A percentile compares a stretch with the other conserved stretches of the same genome.
These are phyloP conservation scores for Biscogniauxia mediterranea DNA, from an alignment of 2,329 filamentous ascomycete genomes.

Conservation along the genomic window DNA sequence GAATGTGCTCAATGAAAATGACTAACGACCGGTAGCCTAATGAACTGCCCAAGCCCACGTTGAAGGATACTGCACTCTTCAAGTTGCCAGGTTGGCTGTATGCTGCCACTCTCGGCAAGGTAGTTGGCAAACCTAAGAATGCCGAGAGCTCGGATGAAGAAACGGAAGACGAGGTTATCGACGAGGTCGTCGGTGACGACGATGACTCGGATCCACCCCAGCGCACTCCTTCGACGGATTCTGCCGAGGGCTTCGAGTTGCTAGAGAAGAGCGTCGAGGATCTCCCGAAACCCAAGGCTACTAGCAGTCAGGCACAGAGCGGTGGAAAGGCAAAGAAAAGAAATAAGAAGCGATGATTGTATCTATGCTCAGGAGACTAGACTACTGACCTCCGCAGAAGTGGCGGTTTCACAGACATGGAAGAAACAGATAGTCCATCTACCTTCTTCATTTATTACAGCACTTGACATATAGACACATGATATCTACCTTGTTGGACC, in stretches of 20 bases:
- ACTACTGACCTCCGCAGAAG: not conserved
- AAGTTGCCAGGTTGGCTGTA: slow-evolving; percentile 76
- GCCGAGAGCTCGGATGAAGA: slow-evolving; percentile 33
- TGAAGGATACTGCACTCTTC: slow-evolving; percentile 80
- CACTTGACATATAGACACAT: not conserved
- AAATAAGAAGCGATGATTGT: slow-evolving; percentile 52
- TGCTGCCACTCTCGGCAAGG: slow-evolving; percentile 51
- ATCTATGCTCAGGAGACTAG: not conserved
- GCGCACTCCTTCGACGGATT: slow-evolving; percentile 55
- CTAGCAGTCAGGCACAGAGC: slow-evolving; percentile 43
- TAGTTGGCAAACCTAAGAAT: slow-evolving; percentile 37
- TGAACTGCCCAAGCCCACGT: slow-evolving; percentile 73
- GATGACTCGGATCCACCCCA: slow-evolving; percentile 48
- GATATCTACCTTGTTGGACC: not conserved
- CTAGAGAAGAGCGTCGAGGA: slow-evolving; percentile 60
- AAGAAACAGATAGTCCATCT: not conserved
- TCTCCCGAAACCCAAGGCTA: slow-evolving; percentile 50
- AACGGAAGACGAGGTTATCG: slow-evolving; percentile 37
- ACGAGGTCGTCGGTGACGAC: slow-evolving; percentile 39
- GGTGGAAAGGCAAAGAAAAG: slow-evolving; percentile 49
- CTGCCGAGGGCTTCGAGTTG: slow-evolving; percentile 61
- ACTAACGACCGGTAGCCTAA: slow-evolving; percentile 54
- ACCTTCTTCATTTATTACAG: not conserved
- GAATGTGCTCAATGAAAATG: not conserved
- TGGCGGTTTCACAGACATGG: not conserved